These are phyloP conservation scores for Fabrea salina DNA, from an alignment of 169 alveolate genomes.

Conservation along the genomic window DNA sequence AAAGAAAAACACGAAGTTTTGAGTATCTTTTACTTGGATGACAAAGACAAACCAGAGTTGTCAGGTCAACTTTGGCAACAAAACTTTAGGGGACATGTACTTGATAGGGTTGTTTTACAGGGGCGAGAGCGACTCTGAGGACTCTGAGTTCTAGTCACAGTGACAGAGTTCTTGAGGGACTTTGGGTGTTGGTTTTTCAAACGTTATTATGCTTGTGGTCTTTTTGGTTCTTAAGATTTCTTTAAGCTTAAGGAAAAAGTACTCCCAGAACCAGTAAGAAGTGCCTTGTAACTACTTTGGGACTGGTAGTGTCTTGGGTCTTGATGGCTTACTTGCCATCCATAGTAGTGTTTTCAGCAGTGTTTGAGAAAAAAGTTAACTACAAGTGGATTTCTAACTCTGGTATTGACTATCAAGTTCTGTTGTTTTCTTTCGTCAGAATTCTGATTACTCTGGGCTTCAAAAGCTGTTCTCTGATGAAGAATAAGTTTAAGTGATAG, in stretches of 20 bases:
- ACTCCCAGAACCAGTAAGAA: too few species aligned
- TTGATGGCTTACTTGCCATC: neutral
- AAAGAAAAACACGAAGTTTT: neutral
- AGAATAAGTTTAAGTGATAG: too few species aligned
- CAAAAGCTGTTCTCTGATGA: too few species aligned
- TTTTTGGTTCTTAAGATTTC: too few species aligned
- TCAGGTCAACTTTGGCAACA: neutral
- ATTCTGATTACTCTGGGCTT: too few species aligned
- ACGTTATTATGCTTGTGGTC: too few species aligned
- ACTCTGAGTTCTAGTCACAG: too few species aligned
- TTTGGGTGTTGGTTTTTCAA: too few species aligned
- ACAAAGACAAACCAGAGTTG: neutral
- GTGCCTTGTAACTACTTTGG: neutral
- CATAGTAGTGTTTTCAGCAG: neutral
- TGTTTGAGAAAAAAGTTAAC: neutral
- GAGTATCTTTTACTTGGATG: neutral
- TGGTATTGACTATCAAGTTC: neutral
- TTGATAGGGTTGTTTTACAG: conserved; percentile 16
- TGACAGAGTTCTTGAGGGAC: too few species aligned
- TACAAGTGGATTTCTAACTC: neutral
- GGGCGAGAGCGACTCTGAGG: too few species aligned
- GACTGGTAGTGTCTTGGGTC: neutral
- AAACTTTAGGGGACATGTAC: conserved; percentile 6
- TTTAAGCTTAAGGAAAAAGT: too few species aligned
- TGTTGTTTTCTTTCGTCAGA: too few species aligned